These are phyloP conservation scores for Diaporthe nobilis DNA, from an alignment of 2,329 filamentous ascomycete species.

Conservation along the genomic window DNA sequence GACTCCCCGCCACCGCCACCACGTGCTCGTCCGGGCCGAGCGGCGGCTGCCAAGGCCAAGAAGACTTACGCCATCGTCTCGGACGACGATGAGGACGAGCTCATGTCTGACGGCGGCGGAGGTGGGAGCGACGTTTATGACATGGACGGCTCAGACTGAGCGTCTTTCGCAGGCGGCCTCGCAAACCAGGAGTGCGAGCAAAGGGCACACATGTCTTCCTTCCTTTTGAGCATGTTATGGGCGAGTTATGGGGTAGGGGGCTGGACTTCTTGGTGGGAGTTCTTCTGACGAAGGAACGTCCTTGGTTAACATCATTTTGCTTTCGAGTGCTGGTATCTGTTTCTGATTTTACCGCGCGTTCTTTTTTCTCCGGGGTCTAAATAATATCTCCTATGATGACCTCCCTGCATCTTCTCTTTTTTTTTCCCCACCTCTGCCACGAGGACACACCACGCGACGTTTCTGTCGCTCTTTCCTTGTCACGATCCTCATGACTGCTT, in stretches of 20 bases:
- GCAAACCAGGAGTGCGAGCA: background rate
- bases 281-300: background rate
- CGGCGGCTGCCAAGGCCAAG: constrained; percentile 57
- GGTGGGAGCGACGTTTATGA: constrained; percentile 54
- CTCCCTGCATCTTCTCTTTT: constrained; percentile 8
- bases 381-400: constrained; percentile 25
- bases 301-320: background rate
- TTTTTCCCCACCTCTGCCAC: background rate
- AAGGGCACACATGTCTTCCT: background rate
- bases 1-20: constrained; percentile 50
- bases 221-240: constrained; percentile 25
- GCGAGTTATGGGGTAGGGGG: constrained; percentile 1
- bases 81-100: constrained; percentile 53
- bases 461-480: constrained; percentile 1
- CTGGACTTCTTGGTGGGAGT: background rate
- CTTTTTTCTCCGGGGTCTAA: background rate
- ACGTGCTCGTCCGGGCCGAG: constrained; percentile 55
- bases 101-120: constrained; percentile 48
- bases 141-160: constrained; percentile 52
- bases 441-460: constrained; percentile 13
- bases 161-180: background rate
- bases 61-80: constrained; percentile 51
- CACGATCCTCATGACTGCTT: constrained; percentile 12
- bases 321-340: background rate
- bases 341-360: constrained; percentile 11